Base-by-base conservation (phyloP, 768 basidiomycete genomes). In the Leccinum sublutescens region DNA sequence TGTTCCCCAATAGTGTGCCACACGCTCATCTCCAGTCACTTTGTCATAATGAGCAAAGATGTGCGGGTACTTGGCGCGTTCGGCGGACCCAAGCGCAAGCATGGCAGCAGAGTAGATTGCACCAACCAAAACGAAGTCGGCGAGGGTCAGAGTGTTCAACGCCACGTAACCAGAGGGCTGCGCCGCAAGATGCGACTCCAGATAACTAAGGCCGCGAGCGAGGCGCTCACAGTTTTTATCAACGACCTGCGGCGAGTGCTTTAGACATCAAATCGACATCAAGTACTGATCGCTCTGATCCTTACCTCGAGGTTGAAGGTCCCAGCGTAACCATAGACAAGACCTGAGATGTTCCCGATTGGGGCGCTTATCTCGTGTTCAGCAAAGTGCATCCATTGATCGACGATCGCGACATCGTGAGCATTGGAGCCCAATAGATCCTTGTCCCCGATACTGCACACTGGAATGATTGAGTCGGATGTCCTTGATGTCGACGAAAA, bases 31-130 rank as follows among this genome's bases (percentile, higher is more conserved):
- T 10, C 1, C 21, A 1, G 68, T 59, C 33, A 69, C 70, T 27
- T 50, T 71, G 23, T 17, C 45, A 10, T 59, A 71, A 50, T 62
- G 61, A 45, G 60, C 60, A 27, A 71, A 69, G 4, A 65, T 3
- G 21, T 59, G 55, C 0, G 61, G 58, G 50, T 61, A 71, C 49
- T 50, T 51, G 14, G 61, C 50, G 10, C 65, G 57, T 12, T 67
- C 58, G 11, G 55, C 52, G 17, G 58, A 47, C 29, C 66, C 65
- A 0, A 66, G 59, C 10, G 65, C 8, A 12, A 52, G 15, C 2
- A 14, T 17, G 14, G 56, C 47, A 5, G 61, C 58, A 33, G 36
- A 23, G 17, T 23, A 55, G 5, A 59, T 56, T 5, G 51, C 36
- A n/a, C 65, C 43, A 21, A 53, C 61, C 9, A 70, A 14, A 27